Percentiles rank a stretch among this genome's conserved stretches.
Evolutionary conservation across 768 basidiomycete species (phyloP).

Genomic region (Hypholoma sublateritium): DNA sequence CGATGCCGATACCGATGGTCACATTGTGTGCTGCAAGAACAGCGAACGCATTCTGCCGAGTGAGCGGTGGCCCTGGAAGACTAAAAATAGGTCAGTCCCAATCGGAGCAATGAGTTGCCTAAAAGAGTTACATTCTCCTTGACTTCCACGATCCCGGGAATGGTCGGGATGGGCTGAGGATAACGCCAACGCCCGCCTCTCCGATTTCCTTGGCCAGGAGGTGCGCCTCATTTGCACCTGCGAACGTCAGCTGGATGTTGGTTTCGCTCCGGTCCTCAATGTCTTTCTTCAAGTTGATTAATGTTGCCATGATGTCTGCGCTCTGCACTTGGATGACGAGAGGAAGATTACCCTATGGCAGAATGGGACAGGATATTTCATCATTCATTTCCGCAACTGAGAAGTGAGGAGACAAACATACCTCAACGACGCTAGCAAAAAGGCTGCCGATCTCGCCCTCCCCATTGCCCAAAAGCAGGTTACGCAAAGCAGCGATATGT

Average conservation of each 20-base stretch:
- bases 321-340: slow-evolving; percentile 63
- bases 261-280: slow-evolving; percentile 43
- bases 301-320: slow-evolving; percentile 68
- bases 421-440: slow-evolving; percentile 47
- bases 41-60: slow-evolving; percentile 52
- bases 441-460: slow-evolving; percentile 38
- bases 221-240: slow-evolving; percentile 67
- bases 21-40: slow-evolving; percentile 63
- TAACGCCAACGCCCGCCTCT: slow-evolving; percentile 65
- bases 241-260: slow-evolving; percentile 47
- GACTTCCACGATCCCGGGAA: slow-evolving; percentile 73
- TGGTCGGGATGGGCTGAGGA: slow-evolving; percentile 63
- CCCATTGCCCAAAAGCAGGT: slow-evolving; percentile 42
- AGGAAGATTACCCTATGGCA: slow-evolving; percentile 48
- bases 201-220: slow-evolving; percentile 73
- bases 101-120: not conserved
- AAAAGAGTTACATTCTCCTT: slow-evolving; percentile 50
- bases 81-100: slow-evolving; percentile 19
- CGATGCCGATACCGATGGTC: slow-evolving; percentile 63
- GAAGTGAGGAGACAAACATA: slow-evolving; percentile 20
- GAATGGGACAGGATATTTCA: not conserved
- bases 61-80: slow-evolving; percentile 43
- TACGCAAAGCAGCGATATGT: slow-evolving; percentile 60
- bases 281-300: slow-evolving; percentile 65
- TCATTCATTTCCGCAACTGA: not conserved